A percentile compares a stretch with the other conserved stretches of the same genome.
phyloP scores from a whole-genome alignment of 495 filamentous ascomycete genomes.

The Annulohypoxylon stygium region DNA sequence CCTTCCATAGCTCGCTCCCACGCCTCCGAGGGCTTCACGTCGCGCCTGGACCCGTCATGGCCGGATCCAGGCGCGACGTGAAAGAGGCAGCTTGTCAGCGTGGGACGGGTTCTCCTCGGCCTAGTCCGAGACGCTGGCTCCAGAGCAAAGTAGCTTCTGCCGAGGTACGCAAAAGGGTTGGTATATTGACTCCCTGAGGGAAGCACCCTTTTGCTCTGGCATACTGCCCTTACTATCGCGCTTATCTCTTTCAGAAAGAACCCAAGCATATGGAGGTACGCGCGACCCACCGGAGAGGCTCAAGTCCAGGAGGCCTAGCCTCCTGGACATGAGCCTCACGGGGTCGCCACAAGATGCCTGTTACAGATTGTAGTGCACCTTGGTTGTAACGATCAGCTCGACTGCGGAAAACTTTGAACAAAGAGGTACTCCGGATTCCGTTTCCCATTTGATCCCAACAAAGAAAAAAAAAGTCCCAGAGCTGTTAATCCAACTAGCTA shows the following conservation, averaged over 20 bases:
- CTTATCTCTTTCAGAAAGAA: slow-evolving; percentile 70
- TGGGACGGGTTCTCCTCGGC: slow-evolving; percentile 60
- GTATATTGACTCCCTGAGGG: neutral
- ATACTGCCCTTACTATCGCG: slow-evolving; percentile 67
- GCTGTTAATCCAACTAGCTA: slow-evolving; percentile 14
- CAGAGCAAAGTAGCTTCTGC: slow-evolving; percentile 65
- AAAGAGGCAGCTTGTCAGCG: slow-evolving; percentile 47
- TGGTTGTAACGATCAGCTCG: slow-evolving; percentile 40
- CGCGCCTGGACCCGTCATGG: slow-evolving; percentile 4
- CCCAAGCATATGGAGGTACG: slow-evolving; percentile 51
- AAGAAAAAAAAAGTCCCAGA: slow-evolving; percentile 34
- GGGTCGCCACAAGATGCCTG: slow-evolving; percentile 34
- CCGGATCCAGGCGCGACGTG: neutral
- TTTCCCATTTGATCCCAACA: slow-evolving; percentile 37
- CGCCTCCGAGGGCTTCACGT: slow-evolving; percentile 46
- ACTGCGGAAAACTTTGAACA: slow-evolving; percentile 44
- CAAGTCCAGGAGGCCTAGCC: neutral
- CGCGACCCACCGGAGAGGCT: neutral
- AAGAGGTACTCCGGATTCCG: slow-evolving; percentile 33
- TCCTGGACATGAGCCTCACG: neutral
- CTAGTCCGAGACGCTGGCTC: slow-evolving; percentile 68
- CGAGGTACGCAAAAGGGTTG: slow-evolving; percentile 39
- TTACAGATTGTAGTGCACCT: slow-evolving; percentile 31
- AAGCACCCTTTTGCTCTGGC: slow-evolving; percentile 42
- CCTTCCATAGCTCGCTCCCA: slow-evolving; percentile 48